Base-by-base conservation (phyloP, 2,329 filamentous ascomycete species). In the Byssoonygena ceratinophila region DNA sequence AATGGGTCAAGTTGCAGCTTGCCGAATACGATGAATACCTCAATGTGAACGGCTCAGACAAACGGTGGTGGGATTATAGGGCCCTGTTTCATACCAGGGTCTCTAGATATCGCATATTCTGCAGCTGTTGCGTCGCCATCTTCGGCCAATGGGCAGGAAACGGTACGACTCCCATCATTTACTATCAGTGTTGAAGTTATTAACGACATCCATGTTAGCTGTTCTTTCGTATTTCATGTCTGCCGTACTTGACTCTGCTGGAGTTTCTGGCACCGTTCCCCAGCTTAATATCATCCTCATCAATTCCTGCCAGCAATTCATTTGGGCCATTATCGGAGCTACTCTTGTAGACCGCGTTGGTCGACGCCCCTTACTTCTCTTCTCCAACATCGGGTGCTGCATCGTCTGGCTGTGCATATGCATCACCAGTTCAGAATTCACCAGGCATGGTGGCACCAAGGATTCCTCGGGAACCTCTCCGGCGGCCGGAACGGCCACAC, bases 61-160 rank as follows among this genome's bases (percentile, higher is more conserved):
- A 82, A 59, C 69, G 74, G 1, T 81, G 75, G 73, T 82, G 77
- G 76, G 75, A 82, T 62, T 81, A 76, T 67, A 66, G 74, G 8
- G 76, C 77, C 56, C 66, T 80, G 16, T 68, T 72, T 62, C 74
- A 74, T 59, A 74, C 68, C 3, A 70, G 69, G 41, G 70, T 71
- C 1, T 72, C 74, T 1, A 68, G 73, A 20, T 74, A 74, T 41
- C 71, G 77, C 11, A 69, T 80, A 8, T 67, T 75, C 14, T 63
- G 62, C 48, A 76, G 78, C 12, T 63, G 76, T 36, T 71, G 72
- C 22, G 75, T 79, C 64, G 70, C 74, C 2, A 67, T 74, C 41
- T 77, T 80, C 57, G 75, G 75, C 1, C 76, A 81, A 60, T 72
- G 61, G 61, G 54, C 60, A 46, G 55, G 55, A 16, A 53, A 57